A percentile compares a stretch with the other conserved stretches of the same genome.
Conservation (phyloP, 2,329 filamentous ascomycete species). For the Botryotinia globosa region DNA sequence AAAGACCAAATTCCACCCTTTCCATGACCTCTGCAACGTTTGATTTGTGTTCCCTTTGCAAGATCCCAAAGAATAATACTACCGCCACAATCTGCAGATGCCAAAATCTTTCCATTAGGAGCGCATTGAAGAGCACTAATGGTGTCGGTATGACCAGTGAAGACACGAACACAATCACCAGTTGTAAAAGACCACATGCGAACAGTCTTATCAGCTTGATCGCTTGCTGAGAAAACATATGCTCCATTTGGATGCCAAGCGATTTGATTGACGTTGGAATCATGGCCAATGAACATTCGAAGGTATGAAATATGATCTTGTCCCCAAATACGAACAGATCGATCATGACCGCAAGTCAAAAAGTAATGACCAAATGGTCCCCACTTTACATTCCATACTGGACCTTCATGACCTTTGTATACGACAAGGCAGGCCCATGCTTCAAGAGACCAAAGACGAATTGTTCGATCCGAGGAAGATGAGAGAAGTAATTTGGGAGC, state of each 20-base stretch:
- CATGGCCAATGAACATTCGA: conserved; percentile 86
- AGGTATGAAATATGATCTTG: conserved; percentile 90
- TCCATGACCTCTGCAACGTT: conserved; percentile 89
- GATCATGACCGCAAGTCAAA: conserved; percentile 80
- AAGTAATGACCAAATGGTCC: conserved; percentile 96
- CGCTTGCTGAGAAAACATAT: conserved; percentile 90
- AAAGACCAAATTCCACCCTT: conserved; percentile 93
- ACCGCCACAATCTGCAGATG: conserved; percentile 82
- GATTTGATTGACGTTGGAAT: conserved; percentile 87
- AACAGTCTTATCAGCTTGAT: conserved; percentile 81
- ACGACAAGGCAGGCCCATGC: conserved; percentile 89
- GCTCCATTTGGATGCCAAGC: conserved; percentile 92
- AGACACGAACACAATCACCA: conserved; percentile 83
- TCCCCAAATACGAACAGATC: conserved; percentile 85
- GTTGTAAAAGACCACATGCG: conserved; percentile 96
- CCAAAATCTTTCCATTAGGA: conserved; percentile 85
- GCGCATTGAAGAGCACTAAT: conserved; percentile 83
- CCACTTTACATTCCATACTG: conserved; percentile 86
- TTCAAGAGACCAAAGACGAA: conserved; percentile 91
- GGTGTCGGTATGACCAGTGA: conserved; percentile 86
- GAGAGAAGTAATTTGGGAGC: conserved; percentile 78
- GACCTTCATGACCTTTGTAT: conserved; percentile 89
- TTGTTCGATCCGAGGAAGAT: conserved; percentile 79
- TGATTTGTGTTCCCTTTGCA: conserved; percentile 78
- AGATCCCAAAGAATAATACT: conserved; percentile 96